phyloP scores from a whole-genome alignment of 169 alveolate genomes.

The Perkinsus chesapeaki region DNA sequence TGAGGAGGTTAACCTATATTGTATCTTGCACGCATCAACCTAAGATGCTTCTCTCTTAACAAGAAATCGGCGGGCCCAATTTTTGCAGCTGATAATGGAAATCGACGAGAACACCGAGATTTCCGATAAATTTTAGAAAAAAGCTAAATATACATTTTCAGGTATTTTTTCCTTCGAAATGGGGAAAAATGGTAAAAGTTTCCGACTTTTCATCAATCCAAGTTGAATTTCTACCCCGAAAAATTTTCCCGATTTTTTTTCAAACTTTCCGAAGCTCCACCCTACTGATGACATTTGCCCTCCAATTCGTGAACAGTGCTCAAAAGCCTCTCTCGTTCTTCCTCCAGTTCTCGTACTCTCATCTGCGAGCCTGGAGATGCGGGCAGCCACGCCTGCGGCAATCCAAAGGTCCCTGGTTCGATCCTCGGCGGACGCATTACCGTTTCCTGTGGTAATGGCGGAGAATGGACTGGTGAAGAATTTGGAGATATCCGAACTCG shows the following conservation, averaged over 20 bases:
- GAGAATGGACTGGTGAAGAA: background rate
- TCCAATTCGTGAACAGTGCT: background rate
- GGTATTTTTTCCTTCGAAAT: too few relatives aligned
- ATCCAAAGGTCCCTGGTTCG: background rate
- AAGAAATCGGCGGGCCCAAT: too few relatives aligned
- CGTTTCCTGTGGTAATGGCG: background rate
- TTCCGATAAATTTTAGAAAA: too few relatives aligned
- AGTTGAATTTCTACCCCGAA: too few relatives aligned
- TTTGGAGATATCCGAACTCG: too few relatives aligned
- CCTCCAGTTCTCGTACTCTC: background rate
- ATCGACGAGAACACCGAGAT: too few relatives aligned
- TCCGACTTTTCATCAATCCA: too few relatives aligned
- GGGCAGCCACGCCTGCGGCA: conserved; percentile 1
- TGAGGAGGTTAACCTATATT: background rate
- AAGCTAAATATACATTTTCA: too few relatives aligned
- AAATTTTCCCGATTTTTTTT: too few relatives aligned
- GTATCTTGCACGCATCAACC: background rate
- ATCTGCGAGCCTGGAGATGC: background rate
- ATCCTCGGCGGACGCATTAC: background rate
- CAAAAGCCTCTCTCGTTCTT: background rate
- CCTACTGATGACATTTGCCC: background rate
- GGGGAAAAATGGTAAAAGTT: too few relatives aligned
- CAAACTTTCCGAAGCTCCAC: too few relatives aligned
- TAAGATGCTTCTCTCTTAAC: background rate
- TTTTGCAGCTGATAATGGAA: too few relatives aligned